Evolutionary conservation across 495 filamentous ascomycete species (phyloP).

Genomic region (Tetracladium setigerum): DNA sequence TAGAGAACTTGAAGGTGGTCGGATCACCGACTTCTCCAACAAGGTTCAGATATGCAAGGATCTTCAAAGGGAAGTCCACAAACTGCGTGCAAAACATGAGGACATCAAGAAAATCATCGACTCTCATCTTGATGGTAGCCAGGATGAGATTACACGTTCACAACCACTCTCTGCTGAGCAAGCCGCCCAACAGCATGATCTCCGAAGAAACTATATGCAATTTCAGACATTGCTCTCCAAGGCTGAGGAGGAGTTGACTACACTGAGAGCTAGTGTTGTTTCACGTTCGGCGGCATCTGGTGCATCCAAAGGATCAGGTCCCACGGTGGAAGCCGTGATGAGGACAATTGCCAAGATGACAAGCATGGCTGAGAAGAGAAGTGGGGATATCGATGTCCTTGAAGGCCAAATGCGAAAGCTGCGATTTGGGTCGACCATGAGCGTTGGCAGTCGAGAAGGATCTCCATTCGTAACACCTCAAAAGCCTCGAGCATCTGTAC

Average conservation of each 20-base stretch:
- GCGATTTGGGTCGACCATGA: conserved; percentile 40
- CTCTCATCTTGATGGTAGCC: conserved; percentile 54
- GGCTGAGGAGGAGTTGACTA: conserved; percentile 69
- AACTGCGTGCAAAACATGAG: conserved; percentile 59
- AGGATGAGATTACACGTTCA: conserved; percentile 46
- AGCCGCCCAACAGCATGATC: conserved; percentile 68
- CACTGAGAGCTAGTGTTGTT: conserved; percentile 75
- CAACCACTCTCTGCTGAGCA: conserved; percentile 80
- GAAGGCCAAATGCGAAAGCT: conserved; percentile 76
- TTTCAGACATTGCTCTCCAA: conserved; percentile 69
- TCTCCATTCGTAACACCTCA: conserved; percentile 59
- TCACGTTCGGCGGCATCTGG: conserved; percentile 38
- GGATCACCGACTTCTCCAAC: conserved; percentile 53
- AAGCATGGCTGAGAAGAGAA: conserved; percentile 78
- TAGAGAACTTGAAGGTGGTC: conserved; percentile 53
- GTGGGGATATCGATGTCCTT: conserved; percentile 80
- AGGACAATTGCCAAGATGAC: conserved; percentile 91
- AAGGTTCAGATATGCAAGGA: conserved; percentile 54
- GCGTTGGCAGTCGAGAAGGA: conserved; percentile 45
- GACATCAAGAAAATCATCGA: conserved; percentile 67
- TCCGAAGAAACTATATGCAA: conserved; percentile 59
- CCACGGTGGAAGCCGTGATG: conserved; percentile 85
- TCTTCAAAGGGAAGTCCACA: conserved; percentile 56
- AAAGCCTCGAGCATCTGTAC: conserved; percentile 14
- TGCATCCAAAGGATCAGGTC: conserved; percentile 36